Conservation (phyloP, 805 yeast species). For the Kluyveromyces nonfermentans region DNA sequence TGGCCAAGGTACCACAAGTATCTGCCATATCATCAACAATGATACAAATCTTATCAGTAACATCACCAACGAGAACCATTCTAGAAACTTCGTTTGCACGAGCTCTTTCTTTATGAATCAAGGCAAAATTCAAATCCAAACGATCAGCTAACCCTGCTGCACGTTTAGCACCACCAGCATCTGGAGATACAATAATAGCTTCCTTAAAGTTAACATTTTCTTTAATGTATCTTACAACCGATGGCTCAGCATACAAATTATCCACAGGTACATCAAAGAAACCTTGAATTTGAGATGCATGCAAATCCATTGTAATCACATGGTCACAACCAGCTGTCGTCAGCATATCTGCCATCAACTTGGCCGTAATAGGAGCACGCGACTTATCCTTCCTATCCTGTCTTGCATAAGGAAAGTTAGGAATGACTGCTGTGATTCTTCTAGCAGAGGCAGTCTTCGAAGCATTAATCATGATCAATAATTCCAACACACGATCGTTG, state of each 20-base stretch:
- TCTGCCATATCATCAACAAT: slow-evolving; percentile 88
- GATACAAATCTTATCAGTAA: slow-evolving; percentile 61
- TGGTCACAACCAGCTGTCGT: slow-evolving; percentile 82
- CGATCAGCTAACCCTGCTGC: slow-evolving; percentile 81
- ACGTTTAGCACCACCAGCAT: slow-evolving; percentile 86
- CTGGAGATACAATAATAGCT: slow-evolving; percentile 75
- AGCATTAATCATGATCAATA: slow-evolving; percentile 71
- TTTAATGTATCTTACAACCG: slow-evolving; percentile 63
- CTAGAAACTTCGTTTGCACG: slow-evolving; percentile 75
- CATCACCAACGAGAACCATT: slow-evolving; percentile 85
- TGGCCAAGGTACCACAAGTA: slow-evolving; percentile 78
- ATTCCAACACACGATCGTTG: slow-evolving; percentile 65
- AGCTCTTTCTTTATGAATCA: slow-evolving; percentile 78
- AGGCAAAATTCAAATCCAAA: slow-evolving; percentile 69
- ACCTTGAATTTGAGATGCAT: slow-evolving; percentile 86
- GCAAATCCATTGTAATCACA: slow-evolving; percentile 79
- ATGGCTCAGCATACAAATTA: slow-evolving; percentile 76
- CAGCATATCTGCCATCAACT: slow-evolving; percentile 72
- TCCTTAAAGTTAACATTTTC: slow-evolving; percentile 49
- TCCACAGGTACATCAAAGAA: slow-evolving; percentile 79
- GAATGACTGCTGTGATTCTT: slow-evolving; percentile 73
- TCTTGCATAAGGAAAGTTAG: slow-evolving; percentile 82
- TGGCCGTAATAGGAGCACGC: slow-evolving; percentile 80
- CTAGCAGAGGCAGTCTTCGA: slow-evolving; percentile 78
- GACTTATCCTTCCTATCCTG: slow-evolving; percentile 81